Evolutionary conservation across 345 rosid species (phyloP).

Genomic region (Salix arbutifolia): DNA sequence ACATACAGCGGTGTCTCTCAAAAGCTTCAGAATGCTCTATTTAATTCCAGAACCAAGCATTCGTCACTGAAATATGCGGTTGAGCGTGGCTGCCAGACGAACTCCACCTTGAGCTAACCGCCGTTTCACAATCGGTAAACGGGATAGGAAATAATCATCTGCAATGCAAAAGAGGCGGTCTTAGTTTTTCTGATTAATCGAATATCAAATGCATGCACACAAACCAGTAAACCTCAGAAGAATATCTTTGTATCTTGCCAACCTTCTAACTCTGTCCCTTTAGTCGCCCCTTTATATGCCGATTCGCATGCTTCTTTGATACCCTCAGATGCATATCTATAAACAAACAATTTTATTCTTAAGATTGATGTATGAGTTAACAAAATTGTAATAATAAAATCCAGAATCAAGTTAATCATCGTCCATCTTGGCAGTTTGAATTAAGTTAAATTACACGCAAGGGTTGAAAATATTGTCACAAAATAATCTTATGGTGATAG

Average conservation of each 20-base stretch:
- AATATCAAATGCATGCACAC: not conserved
- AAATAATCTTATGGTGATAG: not conserved
- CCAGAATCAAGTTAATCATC: too few species aligned
- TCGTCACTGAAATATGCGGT: conserved; percentile 51
- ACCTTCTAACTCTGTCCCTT: conserved; percentile 66
- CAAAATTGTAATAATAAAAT: too few species aligned
- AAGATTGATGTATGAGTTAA: too few species aligned
- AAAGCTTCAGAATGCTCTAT: not conserved
- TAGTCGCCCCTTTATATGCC: conserved; percentile 71
- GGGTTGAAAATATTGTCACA: not conserved
- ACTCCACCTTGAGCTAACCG: conserved; percentile 87
- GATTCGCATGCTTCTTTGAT: conserved; percentile 78
- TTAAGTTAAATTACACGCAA: too few species aligned
- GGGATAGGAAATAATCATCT: conserved; percentile 77
- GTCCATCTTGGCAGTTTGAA: too few species aligned
- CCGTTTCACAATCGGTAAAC: conserved; percentile 53
- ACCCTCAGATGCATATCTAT: conserved; percentile 80
- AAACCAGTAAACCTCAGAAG: not conserved
- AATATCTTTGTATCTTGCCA: not conserved
- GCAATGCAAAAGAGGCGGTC: conserved; percentile 24
- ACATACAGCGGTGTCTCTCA: not conserved
- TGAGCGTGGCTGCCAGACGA: conserved; percentile 76
- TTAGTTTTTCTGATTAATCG: conserved; percentile 4
- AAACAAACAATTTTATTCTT: not conserved
- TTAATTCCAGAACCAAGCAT: not conserved